Evolutionary conservation across 176 grass and related monocot species (phyloP).

Genomic region (Canna indica): DNA sequence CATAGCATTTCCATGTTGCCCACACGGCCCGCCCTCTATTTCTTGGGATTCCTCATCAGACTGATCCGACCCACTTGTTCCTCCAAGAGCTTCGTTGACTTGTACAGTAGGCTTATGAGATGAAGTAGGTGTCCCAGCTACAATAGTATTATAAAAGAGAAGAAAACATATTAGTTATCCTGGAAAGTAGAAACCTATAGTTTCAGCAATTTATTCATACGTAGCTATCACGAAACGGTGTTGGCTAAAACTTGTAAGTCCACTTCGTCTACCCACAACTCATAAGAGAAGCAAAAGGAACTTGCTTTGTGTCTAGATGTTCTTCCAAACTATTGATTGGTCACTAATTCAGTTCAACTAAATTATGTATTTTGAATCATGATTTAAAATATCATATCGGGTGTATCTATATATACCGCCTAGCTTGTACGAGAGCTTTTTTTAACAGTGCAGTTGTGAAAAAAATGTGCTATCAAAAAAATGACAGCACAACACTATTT

Average conservation of each 20-base stretch:
- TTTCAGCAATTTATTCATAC: not conserved
- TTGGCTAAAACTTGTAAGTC: not conserved
- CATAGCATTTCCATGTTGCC: constrained; percentile 39
- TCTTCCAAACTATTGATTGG: not conserved
- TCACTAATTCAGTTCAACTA: not conserved
- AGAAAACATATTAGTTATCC: constrained; percentile 10
- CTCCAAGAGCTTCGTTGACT: constrained; percentile 53
- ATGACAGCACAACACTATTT: no score
- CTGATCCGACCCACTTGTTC: constrained; percentile 64
- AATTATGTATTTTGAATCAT: not conserved
- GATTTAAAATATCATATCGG: no score
- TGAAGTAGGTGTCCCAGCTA: constrained; percentile 64
- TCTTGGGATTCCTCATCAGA: constrained; percentile 60
- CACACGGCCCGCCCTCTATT: constrained; percentile 38
- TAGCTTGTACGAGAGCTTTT: no score
- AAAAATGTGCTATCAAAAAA: no score
- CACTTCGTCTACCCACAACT: not conserved
- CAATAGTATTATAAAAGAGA: constrained; percentile 12
- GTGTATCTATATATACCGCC: no score
- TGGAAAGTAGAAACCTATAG: not conserved
- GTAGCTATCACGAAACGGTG: no score
- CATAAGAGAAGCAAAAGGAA: not conserved
- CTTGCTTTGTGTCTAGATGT: not conserved
- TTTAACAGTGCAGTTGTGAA: no score
- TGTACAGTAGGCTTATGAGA: constrained; percentile 48